Conservation (phyloP, 306 rosid species). For the Medicago arabica region DNA sequence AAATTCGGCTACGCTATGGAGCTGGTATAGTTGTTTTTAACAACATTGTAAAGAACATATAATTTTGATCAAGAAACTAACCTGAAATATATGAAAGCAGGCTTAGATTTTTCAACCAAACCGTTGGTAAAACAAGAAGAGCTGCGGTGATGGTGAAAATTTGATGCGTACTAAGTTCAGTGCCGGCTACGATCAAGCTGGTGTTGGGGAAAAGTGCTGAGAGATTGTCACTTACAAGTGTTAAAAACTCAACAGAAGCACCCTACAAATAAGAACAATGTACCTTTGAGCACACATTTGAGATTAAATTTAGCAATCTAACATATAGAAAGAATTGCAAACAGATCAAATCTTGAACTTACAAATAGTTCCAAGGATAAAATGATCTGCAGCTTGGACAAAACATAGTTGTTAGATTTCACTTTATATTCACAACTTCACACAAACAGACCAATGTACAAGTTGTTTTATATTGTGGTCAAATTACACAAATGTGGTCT, state of each 20-base stretch:
- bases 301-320: slow-evolving; percentile 24
- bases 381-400: slow-evolving; percentile 57
- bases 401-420: slow-evolving; percentile 43
- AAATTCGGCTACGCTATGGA: not conserved
- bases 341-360: slow-evolving; percentile 48
- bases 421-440: not conserved
- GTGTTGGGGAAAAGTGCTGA: slow-evolving; percentile 62
- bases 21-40: not conserved
- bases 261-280: slow-evolving; percentile 54
- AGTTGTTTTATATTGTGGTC: not conserved
- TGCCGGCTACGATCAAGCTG: slow-evolving; percentile 53
- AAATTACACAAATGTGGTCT: not conserved
- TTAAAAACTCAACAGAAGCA: slow-evolving; percentile 71
- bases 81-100: slow-evolving; percentile 82
- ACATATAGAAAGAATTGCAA: not conserved
- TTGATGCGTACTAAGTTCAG: slow-evolving; percentile 45
- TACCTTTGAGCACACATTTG: slow-evolving; percentile 24
- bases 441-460: not conserved
- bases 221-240: slow-evolving; percentile 64
- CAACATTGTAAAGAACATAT: not conserved
- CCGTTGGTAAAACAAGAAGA: slow-evolving; percentile 73
- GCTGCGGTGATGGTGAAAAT: slow-evolving; percentile 58
- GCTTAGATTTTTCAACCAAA: slow-evolving; percentile 69
- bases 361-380: slow-evolving; percentile 82
- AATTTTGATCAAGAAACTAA: slow-evolving; percentile 31